phyloP scores from a whole-genome alignment of 2,329 filamentous ascomycete genomes.

The Aureobasidium uvarum region DNA sequence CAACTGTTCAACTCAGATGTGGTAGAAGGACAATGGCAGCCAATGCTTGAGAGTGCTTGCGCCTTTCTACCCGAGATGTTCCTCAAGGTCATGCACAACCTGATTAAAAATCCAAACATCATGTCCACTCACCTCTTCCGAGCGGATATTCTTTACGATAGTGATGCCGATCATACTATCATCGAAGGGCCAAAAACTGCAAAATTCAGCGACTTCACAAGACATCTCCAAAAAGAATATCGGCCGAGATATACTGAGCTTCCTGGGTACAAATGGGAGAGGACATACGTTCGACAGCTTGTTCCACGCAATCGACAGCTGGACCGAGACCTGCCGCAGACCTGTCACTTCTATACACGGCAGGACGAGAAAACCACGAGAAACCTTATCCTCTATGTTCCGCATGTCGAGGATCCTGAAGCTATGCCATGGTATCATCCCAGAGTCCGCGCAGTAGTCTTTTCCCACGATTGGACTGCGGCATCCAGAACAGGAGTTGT shows the following conservation, averaged over 20 bases:
- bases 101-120: conserved; percentile 76
- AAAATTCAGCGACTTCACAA: conserved; percentile 45
- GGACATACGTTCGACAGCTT: conserved; percentile 70
- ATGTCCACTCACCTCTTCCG: conserved; percentile 76
- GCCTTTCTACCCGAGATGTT: conserved; percentile 65
- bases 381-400: conserved; percentile 71
- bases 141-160: conserved; percentile 68
- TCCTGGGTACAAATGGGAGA: conserved; percentile 49
- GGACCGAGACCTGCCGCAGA: conserved; percentile 75
- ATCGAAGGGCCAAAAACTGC: conserved; percentile 26
- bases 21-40: conserved; percentile 28
- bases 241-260: conserved; percentile 30
- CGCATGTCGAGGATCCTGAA: conserved; percentile 62
- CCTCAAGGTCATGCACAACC: conserved; percentile 65
- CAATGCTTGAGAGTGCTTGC: conserved; percentile 50
- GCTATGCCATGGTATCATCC: conserved; percentile 89
- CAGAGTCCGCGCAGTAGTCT: conserved; percentile 68
- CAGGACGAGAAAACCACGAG: conserved; percentile 38
- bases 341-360: conserved; percentile 64
- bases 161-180: conserved; percentile 37
- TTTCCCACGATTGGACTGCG: conserved; percentile 58
- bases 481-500: conserved; percentile 40
- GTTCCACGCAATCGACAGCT: conserved; percentile 78
- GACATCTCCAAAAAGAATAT: conserved; percentile 50
- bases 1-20: conserved; percentile 7